Base-by-base conservation (phyloP, 2,329 filamentous ascomycete genomes). In the Lecanicillium sp. region DNA sequence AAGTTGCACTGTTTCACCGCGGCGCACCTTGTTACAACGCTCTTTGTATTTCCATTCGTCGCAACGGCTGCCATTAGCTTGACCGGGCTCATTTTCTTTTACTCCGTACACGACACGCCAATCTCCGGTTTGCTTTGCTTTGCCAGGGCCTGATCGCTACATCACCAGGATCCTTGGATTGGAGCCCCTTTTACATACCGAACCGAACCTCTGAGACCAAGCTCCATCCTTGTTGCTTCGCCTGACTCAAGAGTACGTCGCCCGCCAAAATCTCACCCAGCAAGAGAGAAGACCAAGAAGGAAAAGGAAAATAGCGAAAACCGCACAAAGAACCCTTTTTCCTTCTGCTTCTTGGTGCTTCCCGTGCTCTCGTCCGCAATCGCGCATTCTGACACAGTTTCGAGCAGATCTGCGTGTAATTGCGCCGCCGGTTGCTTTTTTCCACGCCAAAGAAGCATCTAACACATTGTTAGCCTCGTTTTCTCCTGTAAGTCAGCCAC, bases 221-320 rank as follows among this genome's bases (percentile, higher is more conserved):
- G 32, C 17, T 35, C n/a, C n/a, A 17, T 28, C 19, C 29, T 34
- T 14, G 7, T 35, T 35, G 17, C 27, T 39, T 29, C 19, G 29
- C 20, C 29, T 32, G 29, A 39, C 20, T 35, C 37, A 34, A 29
- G 22, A 9, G 37, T 39, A 30, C 37, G 30, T 39, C 11, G 7
- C 11, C 6, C 6, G 9, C 30, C 19, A 15, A 12, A 28, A 30
- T 14, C 15, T 18, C 7, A n/a, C 20, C 12, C 17, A 17, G 29
- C 30, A 25, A 25, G 22, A 25, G 7, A 25, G 22, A 11, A 31
- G 29, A 28, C 14, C 8, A n/a, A 22, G 32, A 25, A 40, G 30
- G 37, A 40, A 35, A 11, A 3, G n/a, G 18, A 15, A 25, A 7
- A 17, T 9, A 17, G 11, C 6, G 11, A 7, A 25, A 25, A 11